Evolutionary conservation across 805 yeast genomes (phyloP), one percentile per base, ranked within the genome.

Genomic region (Monosporozyma siamensis): DNA sequence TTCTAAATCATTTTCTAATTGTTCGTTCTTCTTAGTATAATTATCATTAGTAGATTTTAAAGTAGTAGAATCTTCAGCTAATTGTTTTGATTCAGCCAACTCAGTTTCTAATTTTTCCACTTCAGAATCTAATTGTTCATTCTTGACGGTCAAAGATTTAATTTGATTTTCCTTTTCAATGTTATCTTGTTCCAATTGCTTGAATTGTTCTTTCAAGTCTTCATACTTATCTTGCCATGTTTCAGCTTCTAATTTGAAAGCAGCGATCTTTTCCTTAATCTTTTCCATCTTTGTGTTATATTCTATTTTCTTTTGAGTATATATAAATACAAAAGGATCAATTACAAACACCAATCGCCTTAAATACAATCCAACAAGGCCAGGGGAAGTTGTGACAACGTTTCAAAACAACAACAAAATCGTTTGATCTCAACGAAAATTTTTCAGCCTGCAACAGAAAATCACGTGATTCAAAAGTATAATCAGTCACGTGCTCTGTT

Each of bases 171-270:
- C 98, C 71, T 89, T 89, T 54, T 86, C 90, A 53, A 85, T 72
- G 62, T 77, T 75, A 61, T 87, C 95, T 70, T 90, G 97, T 68
- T 90, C 97, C 66, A 90, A 74, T 61, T 74, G 82, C 75, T 89
- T 92, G 70, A 84, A 78, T 65, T 80, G 80, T 50, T 74, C 78
- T 48, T 79, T 68, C 58, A 84, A 76, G 58, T 85, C 95, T 61
- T 92, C 98, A 48, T 92, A 81, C 73, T 88, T 86, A 66, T 87
- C 96, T 72, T 90, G 96, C 87, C 98, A 94, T 57, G 82, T 73
- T 72, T 92, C 98, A 53, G 95, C 90, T 64, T 92, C 97, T 58
- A 85, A 73, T 70, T 90, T 89, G 67, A 92, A 79, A 68, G 80
- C 80, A 74, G 72, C 81, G 71, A 88, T 72, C 77, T 87, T 88